Conservation (phyloP, 2,329 filamentous ascomycete genomes). For the Domatiomyces catenatus region DNA sequence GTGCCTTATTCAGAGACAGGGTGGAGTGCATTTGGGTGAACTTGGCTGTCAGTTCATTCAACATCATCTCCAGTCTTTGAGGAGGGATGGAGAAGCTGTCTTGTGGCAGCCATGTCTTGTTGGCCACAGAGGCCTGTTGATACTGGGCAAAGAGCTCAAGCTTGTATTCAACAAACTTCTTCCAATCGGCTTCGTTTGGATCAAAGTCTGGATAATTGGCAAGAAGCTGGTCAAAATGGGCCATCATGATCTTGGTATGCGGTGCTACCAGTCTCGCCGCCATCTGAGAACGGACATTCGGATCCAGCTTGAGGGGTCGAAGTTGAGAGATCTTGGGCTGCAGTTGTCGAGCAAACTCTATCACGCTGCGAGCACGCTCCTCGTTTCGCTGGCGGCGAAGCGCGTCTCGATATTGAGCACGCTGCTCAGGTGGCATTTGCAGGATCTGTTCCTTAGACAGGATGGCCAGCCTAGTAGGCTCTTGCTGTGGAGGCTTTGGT, state of each 20-base stretch:
- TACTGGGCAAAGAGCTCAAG: constrained; percentile 32
- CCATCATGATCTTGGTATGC: constrained; percentile 29
- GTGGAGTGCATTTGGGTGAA: constrained; percentile 19
- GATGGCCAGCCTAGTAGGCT: neutral
- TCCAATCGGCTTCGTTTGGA: constrained; percentile 23
- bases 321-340: constrained; percentile 23
- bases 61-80: constrained; percentile 24
- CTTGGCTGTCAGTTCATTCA: constrained; percentile 26
- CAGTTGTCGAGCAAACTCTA: constrained; percentile 25
- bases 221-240: constrained; percentile 29
- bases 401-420: constrained; percentile 21
- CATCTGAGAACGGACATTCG: neutral
- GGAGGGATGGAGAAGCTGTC: constrained; percentile 31
- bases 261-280: constrained; percentile 25
- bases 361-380: constrained; percentile 24
- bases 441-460: constrained; percentile 16
- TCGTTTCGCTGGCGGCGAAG: constrained; percentile 18
- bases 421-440: constrained; percentile 29
- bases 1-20: constrained; percentile 6
- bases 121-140: constrained; percentile 20
- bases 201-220: constrained; percentile 25
- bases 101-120: constrained; percentile 25
- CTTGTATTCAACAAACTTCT: constrained; percentile 20
- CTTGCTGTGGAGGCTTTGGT: neutral
- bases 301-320: constrained; percentile 18